Percentiles rank a stretch among this genome's conserved stretches.
Evolutionary conservation across 192 early-diverging fungal species (phyloP).

Genomic region (Spizellomyces sp.): DNA sequence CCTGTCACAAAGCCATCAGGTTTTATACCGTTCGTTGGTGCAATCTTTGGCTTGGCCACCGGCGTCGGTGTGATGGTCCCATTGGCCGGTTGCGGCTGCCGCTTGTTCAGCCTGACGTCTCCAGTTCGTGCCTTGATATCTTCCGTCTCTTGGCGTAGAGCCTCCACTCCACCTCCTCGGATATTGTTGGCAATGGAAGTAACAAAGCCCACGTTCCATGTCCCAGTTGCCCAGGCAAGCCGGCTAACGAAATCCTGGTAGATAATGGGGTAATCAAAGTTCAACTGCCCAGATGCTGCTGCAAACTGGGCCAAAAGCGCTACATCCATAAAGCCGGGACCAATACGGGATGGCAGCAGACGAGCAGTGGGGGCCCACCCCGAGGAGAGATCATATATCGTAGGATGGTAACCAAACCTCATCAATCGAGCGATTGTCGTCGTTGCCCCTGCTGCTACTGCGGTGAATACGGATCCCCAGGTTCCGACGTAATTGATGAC

Average conservation of each 20-base stretch:
- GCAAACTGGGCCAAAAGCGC: conserved; percentile 25
- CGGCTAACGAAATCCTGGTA: conserved; percentile 20
- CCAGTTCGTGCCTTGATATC: not conserved
- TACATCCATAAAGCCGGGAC: conserved; percentile 14
- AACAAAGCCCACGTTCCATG: conserved; percentile 21
- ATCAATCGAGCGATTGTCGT: conserved; percentile 7
- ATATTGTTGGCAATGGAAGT: conserved; percentile 2
- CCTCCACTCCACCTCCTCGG: conserved; percentile 8
- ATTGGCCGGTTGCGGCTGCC: not conserved
- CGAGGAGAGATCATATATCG: conserved; percentile 25
- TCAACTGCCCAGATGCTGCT: conserved; percentile 9
- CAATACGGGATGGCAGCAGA: conserved; percentile 11
- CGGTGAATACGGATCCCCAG: conserved; percentile 16
- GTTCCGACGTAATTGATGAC: conserved; percentile 1
- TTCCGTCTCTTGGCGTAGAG: not conserved
- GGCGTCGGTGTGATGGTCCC: too few species aligned
- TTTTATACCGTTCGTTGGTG: not conserved
- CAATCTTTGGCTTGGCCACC: not conserved
- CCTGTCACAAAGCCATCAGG: not conserved
- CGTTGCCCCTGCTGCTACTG: conserved; percentile 12
- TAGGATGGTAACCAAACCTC: conserved; percentile 4
- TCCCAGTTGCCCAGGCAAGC: conserved; percentile 21
- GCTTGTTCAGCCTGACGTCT: not conserved
- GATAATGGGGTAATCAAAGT: conserved; percentile 8
- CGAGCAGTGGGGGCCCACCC: conserved; percentile 23